These are phyloP conservation scores for Pelargonium citronellum DNA, from an alignment of 441 rosid species.

Conservation along the genomic window DNA sequence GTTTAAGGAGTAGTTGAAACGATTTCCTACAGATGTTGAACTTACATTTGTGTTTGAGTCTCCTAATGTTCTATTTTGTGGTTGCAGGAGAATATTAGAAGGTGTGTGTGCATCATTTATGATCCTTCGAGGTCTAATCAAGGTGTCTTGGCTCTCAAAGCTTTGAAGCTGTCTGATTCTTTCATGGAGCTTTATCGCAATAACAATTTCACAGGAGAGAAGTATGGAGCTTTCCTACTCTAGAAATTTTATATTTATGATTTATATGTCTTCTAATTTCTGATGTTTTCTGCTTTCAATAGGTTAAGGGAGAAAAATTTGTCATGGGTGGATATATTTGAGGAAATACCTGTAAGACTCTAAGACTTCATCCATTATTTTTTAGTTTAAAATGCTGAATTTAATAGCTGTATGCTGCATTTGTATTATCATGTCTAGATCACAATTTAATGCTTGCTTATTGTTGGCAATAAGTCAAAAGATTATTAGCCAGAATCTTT, in stretches of 20 bases:
- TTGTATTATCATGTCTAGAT: neutral
- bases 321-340: constrained; percentile 98
- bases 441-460: too few species aligned
- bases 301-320: constrained; percentile 96
- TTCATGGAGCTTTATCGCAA: constrained; percentile 83
- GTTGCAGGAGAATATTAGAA: constrained; percentile 78
- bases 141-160: constrained; percentile 89
- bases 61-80: constrained; percentile 4
- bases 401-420: neutral
- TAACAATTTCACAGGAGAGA: constrained; percentile 85
- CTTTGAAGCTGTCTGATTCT: constrained; percentile 89
- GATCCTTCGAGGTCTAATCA: constrained; percentile 90
- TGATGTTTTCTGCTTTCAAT: constrained; percentile 16
- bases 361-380: neutral
- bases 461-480: neutral
- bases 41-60: neutral
- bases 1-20: too few species aligned
- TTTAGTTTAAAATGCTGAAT: neutral
- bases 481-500: neutral
- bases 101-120: constrained; percentile 92
- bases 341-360: constrained; percentile 89
- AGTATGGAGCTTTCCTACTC: constrained; percentile 37
- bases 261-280: constrained; percentile 13
- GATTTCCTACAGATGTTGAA: too few species aligned
- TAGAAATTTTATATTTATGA: neutral